Conservation (phyloP, 495 filamentous ascomycete species). For the Penicillium coffeae region DNA sequence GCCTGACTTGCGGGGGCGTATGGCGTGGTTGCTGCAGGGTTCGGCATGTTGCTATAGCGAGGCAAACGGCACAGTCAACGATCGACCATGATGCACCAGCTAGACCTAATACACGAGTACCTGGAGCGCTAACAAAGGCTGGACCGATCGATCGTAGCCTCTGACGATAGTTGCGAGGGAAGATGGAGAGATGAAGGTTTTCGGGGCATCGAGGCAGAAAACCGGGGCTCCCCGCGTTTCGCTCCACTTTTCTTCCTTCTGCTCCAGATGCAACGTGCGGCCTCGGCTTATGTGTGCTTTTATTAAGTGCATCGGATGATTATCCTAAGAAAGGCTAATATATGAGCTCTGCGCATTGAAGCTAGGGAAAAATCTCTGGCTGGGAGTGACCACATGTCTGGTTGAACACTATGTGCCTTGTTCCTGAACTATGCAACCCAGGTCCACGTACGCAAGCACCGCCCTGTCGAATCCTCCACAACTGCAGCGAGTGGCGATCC, state of each 20-base stretch:
- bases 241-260: slow-evolving; percentile 4
- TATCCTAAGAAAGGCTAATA: background rate
- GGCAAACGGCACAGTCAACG: slow-evolving; percentile 21
- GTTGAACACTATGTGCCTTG: too few species aligned
- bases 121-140: slow-evolving; percentile 3
- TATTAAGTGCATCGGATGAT: background rate
- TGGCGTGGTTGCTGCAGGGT: slow-evolving; percentile 23
- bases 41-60: slow-evolving; percentile 44
- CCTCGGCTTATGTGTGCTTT: background rate
- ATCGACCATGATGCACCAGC: slow-evolving; percentile 21
- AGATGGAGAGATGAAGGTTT: background rate
- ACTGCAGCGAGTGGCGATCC: too few species aligned
- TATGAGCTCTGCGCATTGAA: background rate
- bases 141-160: slow-evolving; percentile 7
- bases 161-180: slow-evolving; percentile 14
- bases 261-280: background rate
- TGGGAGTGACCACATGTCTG: too few species aligned
- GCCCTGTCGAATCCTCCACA: too few species aligned
- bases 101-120: slow-evolving; percentile 6
- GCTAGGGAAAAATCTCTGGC: too few species aligned
- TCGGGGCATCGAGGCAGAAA: background rate
- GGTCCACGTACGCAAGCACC: too few species aligned
- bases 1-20: slow-evolving; percentile 25
- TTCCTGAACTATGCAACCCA: too few species aligned
- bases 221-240: slow-evolving; percentile 8